Conservation (phyloP, 805 yeast genomes). For the Kodamaea leandrae region DNA sequence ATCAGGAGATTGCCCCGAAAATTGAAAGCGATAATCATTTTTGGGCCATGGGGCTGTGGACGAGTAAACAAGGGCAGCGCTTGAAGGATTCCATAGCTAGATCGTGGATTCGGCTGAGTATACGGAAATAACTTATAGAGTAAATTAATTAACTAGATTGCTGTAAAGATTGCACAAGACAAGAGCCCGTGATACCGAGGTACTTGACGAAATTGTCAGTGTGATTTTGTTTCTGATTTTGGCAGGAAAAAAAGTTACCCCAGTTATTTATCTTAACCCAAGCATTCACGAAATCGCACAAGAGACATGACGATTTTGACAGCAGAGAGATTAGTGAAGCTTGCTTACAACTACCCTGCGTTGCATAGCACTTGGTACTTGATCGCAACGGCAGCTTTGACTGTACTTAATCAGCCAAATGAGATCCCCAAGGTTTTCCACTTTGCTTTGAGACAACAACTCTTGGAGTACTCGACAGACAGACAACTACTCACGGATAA, state of each 20-base stretch:
- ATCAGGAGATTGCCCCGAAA: conserved; percentile 29
- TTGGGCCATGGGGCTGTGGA: conserved; percentile 70
- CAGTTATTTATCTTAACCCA: conserved; percentile 10
- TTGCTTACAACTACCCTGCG: conserved; percentile 53
- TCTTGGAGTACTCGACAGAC: conserved; percentile 31
- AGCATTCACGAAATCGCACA: background rate
- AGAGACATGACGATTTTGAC: conserved; percentile 33
- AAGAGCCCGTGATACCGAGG: background rate
- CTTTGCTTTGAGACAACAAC: conserved; percentile 54
- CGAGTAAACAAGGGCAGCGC: conserved; percentile 41
- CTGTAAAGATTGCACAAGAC: too few relatives aligned
- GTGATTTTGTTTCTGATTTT: background rate
- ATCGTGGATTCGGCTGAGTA: conserved; percentile 49
- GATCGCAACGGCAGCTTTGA: conserved; percentile 75
- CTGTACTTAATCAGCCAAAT: conserved; percentile 78
- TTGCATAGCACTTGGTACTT: conserved; percentile 67
- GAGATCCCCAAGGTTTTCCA: conserved; percentile 76
- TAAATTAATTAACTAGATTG: too few relatives aligned
- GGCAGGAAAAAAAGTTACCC: conserved; percentile 16
- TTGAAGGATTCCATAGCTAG: conserved; percentile 54
- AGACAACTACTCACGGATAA: conserved; percentile 30
- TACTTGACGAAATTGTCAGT: background rate
- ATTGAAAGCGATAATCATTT: conserved; percentile 48
- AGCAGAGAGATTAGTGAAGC: conserved; percentile 50
- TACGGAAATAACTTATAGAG: conserved; percentile 10